Conservation (phyloP, 179 eudicot genomes). For the Spinacia oleracea region DNA sequence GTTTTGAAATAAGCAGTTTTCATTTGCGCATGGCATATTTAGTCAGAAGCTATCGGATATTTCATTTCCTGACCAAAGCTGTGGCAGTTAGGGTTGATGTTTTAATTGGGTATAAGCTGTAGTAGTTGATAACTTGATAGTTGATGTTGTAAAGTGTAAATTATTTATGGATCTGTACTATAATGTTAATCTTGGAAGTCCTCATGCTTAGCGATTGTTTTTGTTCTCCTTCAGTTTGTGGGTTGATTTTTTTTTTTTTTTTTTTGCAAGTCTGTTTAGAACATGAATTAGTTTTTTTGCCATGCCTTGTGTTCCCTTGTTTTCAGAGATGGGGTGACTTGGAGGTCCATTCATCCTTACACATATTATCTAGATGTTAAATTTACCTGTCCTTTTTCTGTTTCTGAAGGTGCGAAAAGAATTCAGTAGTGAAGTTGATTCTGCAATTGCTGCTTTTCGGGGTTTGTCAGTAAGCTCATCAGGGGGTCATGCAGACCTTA, state of each 20-base stretch:
- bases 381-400: background rate
- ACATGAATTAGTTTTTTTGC: background rate
- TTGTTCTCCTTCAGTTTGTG: background rate
- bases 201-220: background rate
- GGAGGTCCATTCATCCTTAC: background rate
- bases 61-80: background rate
- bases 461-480: conserved; percentile 51
- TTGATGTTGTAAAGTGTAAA: too few species aligned
- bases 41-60: background rate
- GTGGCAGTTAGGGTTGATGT: background rate
- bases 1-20: background rate
- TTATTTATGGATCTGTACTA: too few species aligned
- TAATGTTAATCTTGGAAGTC: background rate
- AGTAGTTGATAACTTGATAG: background rate
- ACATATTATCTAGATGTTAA: background rate
- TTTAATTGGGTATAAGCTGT: background rate
- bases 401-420: conserved; percentile 71
- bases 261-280: background rate
- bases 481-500: conserved; percentile 70
- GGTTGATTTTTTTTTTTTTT: background rate
- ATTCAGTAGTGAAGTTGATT: conserved; percentile 66
- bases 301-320: background rate
- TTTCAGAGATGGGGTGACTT: background rate
- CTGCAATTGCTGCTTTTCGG: conserved; percentile 62
- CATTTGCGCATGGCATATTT: background rate